Evolutionary conservation across 2,329 filamentous ascomycete species (phyloP).

Genomic region (Beauveria sp.): DNA sequence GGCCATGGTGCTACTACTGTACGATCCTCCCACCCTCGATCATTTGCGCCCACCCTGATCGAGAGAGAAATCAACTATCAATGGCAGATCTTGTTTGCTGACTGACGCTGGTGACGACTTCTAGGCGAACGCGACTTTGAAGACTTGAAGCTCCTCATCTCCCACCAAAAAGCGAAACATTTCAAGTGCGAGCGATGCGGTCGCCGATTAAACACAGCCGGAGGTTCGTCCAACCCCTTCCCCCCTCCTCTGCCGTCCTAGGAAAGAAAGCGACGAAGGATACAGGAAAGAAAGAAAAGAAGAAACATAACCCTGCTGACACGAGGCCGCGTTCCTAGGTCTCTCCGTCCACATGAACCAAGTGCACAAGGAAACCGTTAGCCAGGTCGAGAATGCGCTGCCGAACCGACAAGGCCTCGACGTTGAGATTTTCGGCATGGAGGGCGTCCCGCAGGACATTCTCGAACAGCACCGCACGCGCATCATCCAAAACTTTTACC

Average conservation of each 20-base stretch:
- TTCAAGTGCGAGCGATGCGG: conserved; percentile 94
- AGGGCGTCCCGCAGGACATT: conserved; percentile 85
- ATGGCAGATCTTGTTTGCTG: not conserved
- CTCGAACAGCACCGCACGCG: conserved; percentile 77
- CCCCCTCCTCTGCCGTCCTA: not conserved
- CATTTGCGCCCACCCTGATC: not conserved
- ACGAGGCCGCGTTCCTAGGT: conserved; percentile 42
- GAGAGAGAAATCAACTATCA: not conserved
- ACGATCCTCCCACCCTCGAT: conserved; percentile 11
- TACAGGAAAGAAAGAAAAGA: not conserved
- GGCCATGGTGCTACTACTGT: conserved; percentile 99
- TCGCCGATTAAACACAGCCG: conserved; percentile 83
- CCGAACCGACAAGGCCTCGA: conserved; percentile 79
- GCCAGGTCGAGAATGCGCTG: conserved; percentile 84
- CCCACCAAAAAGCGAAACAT: conserved; percentile 98
- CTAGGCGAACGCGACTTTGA: conserved; percentile 89
- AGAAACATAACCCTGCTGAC: not conserved
- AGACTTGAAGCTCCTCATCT: conserved; percentile 91
- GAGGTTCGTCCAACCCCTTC: conserved; percentile 53
- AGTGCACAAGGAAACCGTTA: conserved; percentile 90
- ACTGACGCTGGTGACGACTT: not conserved
- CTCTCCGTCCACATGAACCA: conserved; percentile 96
- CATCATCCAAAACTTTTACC: conserved; percentile 78
- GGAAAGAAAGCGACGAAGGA: not conserved
- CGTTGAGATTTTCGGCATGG: conserved; percentile 97